Evolutionary conservation across 208 protist species (phyloP), one percentile per base, ranked within the genome.

Genomic region (Strigomonas culicis): DNA sequence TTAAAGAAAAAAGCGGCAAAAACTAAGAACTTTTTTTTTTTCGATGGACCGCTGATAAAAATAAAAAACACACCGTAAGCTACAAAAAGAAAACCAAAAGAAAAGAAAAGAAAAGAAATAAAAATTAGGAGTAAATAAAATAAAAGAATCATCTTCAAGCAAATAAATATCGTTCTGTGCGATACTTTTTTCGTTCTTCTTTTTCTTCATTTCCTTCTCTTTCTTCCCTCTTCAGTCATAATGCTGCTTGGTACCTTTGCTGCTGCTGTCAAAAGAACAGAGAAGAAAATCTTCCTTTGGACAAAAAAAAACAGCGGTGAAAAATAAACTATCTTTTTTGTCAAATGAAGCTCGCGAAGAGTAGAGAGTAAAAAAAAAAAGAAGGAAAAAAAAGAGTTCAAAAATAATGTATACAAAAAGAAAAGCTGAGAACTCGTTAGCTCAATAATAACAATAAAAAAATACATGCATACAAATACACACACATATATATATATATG

Each of bases 51-150:
- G 49, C 17, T 30, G 30, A 58, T 34, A 27, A 4, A 4, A 31
- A 21, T n/a, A 58, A 58, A 58, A 58, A 58, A 67, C 10, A 67
- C 51, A 46, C 27, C 28, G n/a, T 10, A 31, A 27, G 39, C 13
- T 10, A 21, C 1, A 46, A 65, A 19, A 17, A 50, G 11, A 67
- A 30, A 41, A 24, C 32, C n/a, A 66, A 25, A 56, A 10, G 19
- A 52, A 50, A 31, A 67, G 34, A 30, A 53, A 43, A 41, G 47
- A 47, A 55, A 25, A 59, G 22, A 0, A 31, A 50, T 17, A 68
- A 28, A 24, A 57, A 43, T 11, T 30, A 10, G 4, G n/a, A 47
- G 22, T 47, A 36, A 22, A 46, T 43, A n/a, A 32, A 13, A 44
- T 53, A 27, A 55, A 24, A 21, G 2, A n/a, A 8, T 59, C 4